Conservation (phyloP, 192 early-diverging fungal species). For the Podila clonocystis region DNA sequence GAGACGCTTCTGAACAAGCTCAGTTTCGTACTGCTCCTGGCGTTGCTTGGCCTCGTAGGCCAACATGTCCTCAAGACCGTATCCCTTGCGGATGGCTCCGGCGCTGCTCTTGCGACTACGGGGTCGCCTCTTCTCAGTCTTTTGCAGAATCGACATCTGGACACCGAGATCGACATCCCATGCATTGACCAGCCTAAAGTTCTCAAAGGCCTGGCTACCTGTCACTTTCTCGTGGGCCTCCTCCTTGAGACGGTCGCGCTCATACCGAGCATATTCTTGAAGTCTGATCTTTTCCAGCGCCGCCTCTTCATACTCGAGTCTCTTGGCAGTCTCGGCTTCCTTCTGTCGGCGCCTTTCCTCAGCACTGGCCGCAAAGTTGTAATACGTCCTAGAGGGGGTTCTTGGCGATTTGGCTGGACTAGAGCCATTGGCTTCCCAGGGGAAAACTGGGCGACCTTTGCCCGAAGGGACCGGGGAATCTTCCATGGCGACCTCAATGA, state of each 20-base stretch:
- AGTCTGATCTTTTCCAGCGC: slow-evolving; percentile 24
- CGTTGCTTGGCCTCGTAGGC: slow-evolving; percentile 39
- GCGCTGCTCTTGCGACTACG: slow-evolving; percentile 50
- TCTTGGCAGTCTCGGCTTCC: slow-evolving; percentile 13
- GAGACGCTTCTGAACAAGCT: slow-evolving; percentile 22
- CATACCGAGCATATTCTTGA: slow-evolving; percentile 29
- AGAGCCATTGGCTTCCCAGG: slow-evolving; percentile 30
- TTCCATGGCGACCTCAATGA: slow-evolving; percentile 24
- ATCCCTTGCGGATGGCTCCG: slow-evolving; percentile 40
- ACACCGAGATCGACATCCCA: slow-evolving; percentile 45
- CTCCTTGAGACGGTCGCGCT: slow-evolving; percentile 25
- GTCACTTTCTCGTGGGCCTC: slow-evolving; percentile 25
- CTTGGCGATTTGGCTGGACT: slow-evolving; percentile 7
- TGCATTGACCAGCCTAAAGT: slow-evolving; percentile 49
- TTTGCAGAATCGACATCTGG: slow-evolving; percentile 40
- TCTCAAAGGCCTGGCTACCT: slow-evolving; percentile 46
- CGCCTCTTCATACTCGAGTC: slow-evolving; percentile 25
- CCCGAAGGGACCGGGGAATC: slow-evolving; percentile 34
- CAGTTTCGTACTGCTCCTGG: slow-evolving; percentile 34
- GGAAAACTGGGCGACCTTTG: slow-evolving; percentile 36
- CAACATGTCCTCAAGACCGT: slow-evolving; percentile 48
- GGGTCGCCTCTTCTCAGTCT: slow-evolving; percentile 40
- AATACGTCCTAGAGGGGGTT: slow-evolving; percentile 33
- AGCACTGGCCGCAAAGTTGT: slow-evolving; percentile 26
- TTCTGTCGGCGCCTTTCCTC: slow-evolving; percentile 27